These are phyloP conservation scores for Drosera capensis DNA, from an alignment of 148 eudicot species.

Conservation along the genomic window DNA sequence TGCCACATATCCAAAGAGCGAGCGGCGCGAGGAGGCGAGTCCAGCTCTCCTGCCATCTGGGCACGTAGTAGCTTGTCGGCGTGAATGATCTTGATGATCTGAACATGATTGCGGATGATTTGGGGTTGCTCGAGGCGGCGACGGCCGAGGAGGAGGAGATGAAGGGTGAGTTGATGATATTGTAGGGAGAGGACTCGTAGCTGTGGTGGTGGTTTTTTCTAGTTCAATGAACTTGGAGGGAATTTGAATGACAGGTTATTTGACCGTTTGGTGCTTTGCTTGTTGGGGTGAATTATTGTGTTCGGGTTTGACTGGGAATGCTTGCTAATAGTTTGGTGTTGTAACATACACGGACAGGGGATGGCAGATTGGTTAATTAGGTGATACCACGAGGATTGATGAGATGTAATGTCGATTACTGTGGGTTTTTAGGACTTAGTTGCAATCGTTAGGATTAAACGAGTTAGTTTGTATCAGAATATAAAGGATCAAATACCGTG, in stretches of 20 bases:
- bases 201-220: background rate
- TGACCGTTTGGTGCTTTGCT: background rate
- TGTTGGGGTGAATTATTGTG: too few species aligned
- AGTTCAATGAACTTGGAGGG: background rate
- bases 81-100: slow-evolving; percentile 10
- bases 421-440: too few species aligned
- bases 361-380: too few species aligned
- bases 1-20: slow-evolving; percentile 36
- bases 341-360: too few species aligned
- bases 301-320: too few species aligned
- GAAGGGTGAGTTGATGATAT: slow-evolving; percentile 4
- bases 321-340: too few species aligned
- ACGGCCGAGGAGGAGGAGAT: background rate
- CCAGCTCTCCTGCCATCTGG: slow-evolving; percentile 15
- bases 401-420: too few species aligned
- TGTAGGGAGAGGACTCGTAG: slow-evolving; percentile 16
- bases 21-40: slow-evolving; percentile 19
- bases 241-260: slow-evolving; percentile 18
- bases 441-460: too few species aligned
- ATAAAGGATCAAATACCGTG: too few species aligned
- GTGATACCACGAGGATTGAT: too few species aligned
- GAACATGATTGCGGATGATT: slow-evolving; percentile 15
- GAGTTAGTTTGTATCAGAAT: too few species aligned
- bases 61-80: slow-evolving; percentile 2
- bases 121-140: background rate